Percentiles rank a stretch among this genome's conserved stretches.
Conservation (phyloP, 164 flowering plant genomes). For the Macadamia integrifolia region DNA sequence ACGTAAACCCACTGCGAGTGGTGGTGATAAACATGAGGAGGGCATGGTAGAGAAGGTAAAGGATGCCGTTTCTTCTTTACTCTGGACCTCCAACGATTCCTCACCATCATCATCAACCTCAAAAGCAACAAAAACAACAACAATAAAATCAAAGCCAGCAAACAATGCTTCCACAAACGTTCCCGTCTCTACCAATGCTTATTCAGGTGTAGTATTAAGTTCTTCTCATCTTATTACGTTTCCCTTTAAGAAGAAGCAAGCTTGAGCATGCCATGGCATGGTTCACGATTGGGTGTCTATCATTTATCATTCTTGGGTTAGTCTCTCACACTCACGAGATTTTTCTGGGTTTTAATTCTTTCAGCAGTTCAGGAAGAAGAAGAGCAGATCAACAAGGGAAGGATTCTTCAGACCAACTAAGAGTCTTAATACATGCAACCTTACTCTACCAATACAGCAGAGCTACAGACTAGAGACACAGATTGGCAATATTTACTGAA, state of each 20-base stretch:
- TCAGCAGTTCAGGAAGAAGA: constrained; percentile 37
- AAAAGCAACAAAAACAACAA: neutral
- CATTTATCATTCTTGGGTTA: too few relatives aligned
- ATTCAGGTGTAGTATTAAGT: constrained; percentile 28
- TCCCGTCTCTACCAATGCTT: constrained; percentile 31
- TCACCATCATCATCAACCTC: constrained; percentile 1
- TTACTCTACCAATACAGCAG: too few relatives aligned
- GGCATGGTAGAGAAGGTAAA: constrained; percentile 56
- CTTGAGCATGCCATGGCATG: too few relatives aligned
- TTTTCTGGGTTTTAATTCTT: neutral
- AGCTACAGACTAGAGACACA: too few relatives aligned
- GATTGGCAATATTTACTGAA: too few relatives aligned
- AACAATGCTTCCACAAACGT: constrained; percentile 13
- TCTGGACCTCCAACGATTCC: constrained; percentile 24
- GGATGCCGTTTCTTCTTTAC: constrained; percentile 50
- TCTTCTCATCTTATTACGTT: neutral
- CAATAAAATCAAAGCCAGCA: neutral
- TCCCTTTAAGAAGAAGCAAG: neutral
- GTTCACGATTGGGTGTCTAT: too few relatives aligned
- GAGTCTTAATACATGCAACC: constrained; percentile 5
- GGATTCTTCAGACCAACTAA: constrained; percentile 56
- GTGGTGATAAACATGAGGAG: constrained; percentile 6
- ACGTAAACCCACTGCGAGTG: constrained; percentile 14
- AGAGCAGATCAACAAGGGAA: constrained; percentile 25
- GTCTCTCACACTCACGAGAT: neutral